Base-by-base conservation (phyloP, 208 protist species). In the Acanthamoeba divionensis region DNA sequence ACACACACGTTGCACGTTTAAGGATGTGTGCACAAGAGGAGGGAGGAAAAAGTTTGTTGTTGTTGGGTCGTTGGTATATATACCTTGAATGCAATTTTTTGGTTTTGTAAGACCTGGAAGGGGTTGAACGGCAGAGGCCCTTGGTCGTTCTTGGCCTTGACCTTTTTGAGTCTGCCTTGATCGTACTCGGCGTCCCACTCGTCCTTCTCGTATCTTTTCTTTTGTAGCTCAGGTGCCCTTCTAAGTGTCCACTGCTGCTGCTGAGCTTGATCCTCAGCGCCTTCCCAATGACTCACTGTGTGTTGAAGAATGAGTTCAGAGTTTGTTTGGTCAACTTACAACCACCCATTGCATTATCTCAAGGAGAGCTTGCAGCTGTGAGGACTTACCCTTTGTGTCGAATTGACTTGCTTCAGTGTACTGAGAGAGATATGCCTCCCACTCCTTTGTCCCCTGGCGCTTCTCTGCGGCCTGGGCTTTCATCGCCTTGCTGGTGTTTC, bases 121-220 rank as follows among this genome's bases (percentile, higher is more conserved):
- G 55, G 54, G 77, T 86, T 86, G 4, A 4, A 21, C 38, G 41
- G 45, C 2, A 36, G 38, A n/a, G 48, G 10, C 13, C 21, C 29
- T 24, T 31, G 73, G 21, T 26, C 7, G 0, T 21, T 18, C 82
- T 90, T 92, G 24, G 33, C 47, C 90, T 82, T 91, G 10, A 90
- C 15, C 29, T 93, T 93, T 48, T 91, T 93, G n/a, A 18, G 0
- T 79, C 89, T 87, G 54, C 91, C 91, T 18, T 55, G 83, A 73
- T 93, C 91, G 50, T 90, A 91, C 18, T 93, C 86, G 48, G 63
- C 63, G 55, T 93, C 89, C 63, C 75, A 90, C 52, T 71, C 54
- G 69, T 93, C 91, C 5, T 57, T 57, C 21, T 57, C 50, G 21
- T 62, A 44, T 50, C 60, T 80, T 24, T 80, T 50, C 2, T 24